Evolutionary conservation across 2,329 filamentous ascomycete genomes (phyloP).

Genomic region (Calonectria montana): DNA sequence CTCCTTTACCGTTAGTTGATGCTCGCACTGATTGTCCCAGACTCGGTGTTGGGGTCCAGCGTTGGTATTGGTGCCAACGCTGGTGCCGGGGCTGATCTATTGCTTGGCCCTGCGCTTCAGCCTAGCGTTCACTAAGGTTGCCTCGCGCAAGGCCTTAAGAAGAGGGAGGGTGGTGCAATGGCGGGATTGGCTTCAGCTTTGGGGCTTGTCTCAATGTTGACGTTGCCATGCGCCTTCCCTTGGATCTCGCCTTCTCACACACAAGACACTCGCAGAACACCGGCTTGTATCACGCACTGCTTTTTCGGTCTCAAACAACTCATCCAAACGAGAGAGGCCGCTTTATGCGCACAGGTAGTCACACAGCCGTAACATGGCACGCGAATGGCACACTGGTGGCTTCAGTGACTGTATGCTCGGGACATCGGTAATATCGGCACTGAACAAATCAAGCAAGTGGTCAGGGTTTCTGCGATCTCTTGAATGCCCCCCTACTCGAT

Average conservation of each 20-base stretch:
- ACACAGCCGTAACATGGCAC: constrained; percentile 6
- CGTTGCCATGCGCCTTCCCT: constrained; percentile 2
- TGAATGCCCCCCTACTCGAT: background rate
- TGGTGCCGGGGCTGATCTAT: background rate
- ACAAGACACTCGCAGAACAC: background rate
- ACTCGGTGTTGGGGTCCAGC: background rate
- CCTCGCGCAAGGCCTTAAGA: constrained; percentile 10
- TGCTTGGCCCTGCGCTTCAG: constrained; percentile 7
- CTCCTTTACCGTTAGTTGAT: background rate
- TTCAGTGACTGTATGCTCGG: background rate
- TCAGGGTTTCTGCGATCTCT: background rate
- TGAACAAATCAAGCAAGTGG: background rate
- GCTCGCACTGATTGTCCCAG: background rate
- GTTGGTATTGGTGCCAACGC: background rate
- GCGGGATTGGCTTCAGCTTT: constrained; percentile 12
- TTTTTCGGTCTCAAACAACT: constrained; percentile 2
- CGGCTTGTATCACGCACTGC: constrained; percentile 6
- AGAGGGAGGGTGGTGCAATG: constrained; percentile 10
- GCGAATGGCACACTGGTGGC: constrained; percentile 6
- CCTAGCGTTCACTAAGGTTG: constrained; percentile 18
- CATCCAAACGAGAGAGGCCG: background rate
- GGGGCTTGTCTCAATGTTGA: constrained; percentile 6
- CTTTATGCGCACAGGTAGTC: background rate
- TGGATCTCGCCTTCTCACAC: constrained; percentile 4
- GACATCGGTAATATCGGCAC: background rate